Conservation (phyloP, 2,329 filamentous ascomycete genomes). For the Arthrobotrys sinensis region DNA sequence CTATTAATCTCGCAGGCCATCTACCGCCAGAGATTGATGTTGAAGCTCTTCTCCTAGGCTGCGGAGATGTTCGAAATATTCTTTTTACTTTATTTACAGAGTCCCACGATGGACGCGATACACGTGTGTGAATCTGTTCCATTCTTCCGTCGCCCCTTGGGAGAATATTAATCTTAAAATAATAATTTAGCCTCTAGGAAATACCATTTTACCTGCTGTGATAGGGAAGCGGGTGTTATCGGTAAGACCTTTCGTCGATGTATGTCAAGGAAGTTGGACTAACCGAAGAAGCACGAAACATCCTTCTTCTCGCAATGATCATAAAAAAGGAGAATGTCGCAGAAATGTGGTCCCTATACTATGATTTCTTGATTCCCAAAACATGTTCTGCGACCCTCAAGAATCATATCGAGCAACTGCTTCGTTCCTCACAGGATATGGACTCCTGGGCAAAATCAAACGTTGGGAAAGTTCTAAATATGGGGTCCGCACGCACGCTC, state of each 20-base stretch:
- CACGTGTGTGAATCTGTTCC: constrained; percentile 8
- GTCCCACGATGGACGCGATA: background rate
- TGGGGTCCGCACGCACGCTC: constrained; percentile 26
- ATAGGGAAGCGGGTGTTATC: constrained; percentile 66
- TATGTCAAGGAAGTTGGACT: background rate
- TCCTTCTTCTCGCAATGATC: constrained; percentile 28
- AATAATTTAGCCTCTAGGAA: constrained; percentile 64
- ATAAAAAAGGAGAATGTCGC: background rate
- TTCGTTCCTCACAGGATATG: background rate
- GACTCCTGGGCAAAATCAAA: constrained; percentile 19
- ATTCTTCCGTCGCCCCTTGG: too few species aligned
- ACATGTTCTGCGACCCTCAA: background rate
- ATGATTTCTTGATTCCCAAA: constrained; percentile 25
- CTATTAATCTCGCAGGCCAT: constrained; percentile 70
- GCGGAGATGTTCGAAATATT: constrained; percentile 74
- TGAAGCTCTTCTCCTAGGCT: constrained; percentile 72
- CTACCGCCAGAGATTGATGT: constrained; percentile 72
- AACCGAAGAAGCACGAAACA: constrained; percentile 22
- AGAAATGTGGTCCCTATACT: constrained; percentile 37
- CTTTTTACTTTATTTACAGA: constrained; percentile 70
- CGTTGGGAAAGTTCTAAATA: constrained; percentile 7
- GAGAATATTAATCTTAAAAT: background rate
- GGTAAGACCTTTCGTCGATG: background rate
- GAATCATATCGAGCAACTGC: background rate
- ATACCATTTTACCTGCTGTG: constrained; percentile 74